These are phyloP conservation scores for Cladosporium cucumerinum DNA, from an alignment of 2,329 filamentous ascomycete genomes.

Conservation along the genomic window DNA sequence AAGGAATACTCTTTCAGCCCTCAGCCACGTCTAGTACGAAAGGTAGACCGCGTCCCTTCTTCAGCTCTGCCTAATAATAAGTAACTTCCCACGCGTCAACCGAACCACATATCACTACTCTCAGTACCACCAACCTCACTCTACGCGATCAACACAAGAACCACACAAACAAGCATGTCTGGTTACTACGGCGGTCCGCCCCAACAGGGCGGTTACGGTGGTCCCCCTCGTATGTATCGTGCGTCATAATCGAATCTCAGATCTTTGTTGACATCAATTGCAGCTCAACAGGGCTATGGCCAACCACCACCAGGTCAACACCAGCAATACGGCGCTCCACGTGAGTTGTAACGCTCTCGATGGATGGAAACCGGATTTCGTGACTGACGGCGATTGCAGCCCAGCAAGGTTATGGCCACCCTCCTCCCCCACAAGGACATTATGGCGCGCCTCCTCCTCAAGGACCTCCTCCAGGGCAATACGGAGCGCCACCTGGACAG, in stretches of 20 bases:
- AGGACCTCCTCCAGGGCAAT: conserved; percentile 22
- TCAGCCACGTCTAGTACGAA: not conserved
- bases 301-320: not conserved
- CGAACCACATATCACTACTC: not conserved
- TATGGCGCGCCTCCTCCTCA: not conserved
- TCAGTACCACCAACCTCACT: not conserved
- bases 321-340: not conserved
- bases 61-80: not conserved
- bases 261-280: not conserved
- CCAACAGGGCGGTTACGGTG: conserved; percentile 16
- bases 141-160: not conserved
- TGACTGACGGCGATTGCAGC: not conserved
- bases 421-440: not conserved
- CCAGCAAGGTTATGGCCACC: not conserved
- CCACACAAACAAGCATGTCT: conserved; percentile 16
- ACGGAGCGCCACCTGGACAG: not conserved
- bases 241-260: not conserved
- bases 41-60: not conserved
- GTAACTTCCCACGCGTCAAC: not conserved
- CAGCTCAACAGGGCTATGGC: conserved; percentile 20
- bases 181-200: conserved; percentile 19
- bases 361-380: not conserved
- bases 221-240: conserved; percentile 19
- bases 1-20: conserved; percentile 1
- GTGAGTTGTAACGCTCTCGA: not conserved